phyloP scores from a whole-genome alignment of 2,329 filamentous ascomycete species.

The Penicillium polonicum region DNA sequence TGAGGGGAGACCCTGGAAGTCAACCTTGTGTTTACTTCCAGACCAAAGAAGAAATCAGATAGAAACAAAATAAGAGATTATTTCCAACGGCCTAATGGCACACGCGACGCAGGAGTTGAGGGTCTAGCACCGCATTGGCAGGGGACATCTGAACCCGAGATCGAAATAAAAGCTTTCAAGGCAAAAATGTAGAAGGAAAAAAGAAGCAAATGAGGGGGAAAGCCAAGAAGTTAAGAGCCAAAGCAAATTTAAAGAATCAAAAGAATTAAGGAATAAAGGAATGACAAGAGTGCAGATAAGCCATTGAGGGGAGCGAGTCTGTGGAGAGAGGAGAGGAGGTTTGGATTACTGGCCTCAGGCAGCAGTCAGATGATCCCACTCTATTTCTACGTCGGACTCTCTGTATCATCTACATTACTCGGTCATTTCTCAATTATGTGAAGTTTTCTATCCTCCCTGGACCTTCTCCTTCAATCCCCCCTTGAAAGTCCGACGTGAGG shows the following conservation, averaged over 20 bases:
- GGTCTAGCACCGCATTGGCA: conserved; percentile 1
- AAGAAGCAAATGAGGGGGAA: conserved; percentile 8
- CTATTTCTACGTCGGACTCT: neutral
- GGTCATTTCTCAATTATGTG: neutral
- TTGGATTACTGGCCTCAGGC: conserved; percentile 1
- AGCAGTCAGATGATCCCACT: conserved; percentile 7
- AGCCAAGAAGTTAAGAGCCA: neutral
- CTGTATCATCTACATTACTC: neutral
- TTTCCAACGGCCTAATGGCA: neutral
- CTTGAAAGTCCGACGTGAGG: neutral
- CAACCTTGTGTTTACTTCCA: neutral
- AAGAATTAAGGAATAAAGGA: neutral
- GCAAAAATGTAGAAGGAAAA: neutral
- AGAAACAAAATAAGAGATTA: neutral
- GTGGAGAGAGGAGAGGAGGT: neutral
- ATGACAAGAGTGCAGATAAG: conserved; percentile 3
- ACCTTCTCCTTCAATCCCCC: neutral
- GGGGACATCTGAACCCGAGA: neutral
- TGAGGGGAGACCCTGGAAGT: conserved; percentile 11
- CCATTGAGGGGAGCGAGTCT: neutral
- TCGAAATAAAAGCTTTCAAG: neutral
- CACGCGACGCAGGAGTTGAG: neutral
- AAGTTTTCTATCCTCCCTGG: neutral
- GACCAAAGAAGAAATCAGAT: neutral
- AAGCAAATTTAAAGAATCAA: neutral